Evolutionary conservation across 2,329 filamentous ascomycete genomes (phyloP), one percentile per base, ranked within the genome.

Genomic region (Dothideomycetes sp.): DNA sequence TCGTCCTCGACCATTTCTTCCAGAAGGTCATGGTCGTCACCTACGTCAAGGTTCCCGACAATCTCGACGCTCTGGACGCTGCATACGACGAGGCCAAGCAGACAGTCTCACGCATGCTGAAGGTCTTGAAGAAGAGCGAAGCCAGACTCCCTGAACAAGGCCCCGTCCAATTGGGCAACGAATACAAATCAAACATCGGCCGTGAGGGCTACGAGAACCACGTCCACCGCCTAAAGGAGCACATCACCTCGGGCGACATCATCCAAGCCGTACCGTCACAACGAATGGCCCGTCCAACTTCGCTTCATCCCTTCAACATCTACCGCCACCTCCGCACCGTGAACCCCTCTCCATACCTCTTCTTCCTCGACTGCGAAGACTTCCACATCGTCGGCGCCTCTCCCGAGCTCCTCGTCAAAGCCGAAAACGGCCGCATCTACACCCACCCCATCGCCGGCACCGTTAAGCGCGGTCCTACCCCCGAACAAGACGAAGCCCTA

Each of bases 401-500:
- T 44, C 91, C 91, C 1, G 91, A 98, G 65, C 76, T 96, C 46
- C 77, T 98, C 32, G 89, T 94, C 55, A 95, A 95, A 66, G 80
- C 83, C 49, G 87, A 94, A 57, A 74, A 73, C 27, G 85, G 87
- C 18, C 76, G 85, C 39, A 83, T 98, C 58, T 86, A 96, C 57
- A 96, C 88, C 17, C 91, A 98, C 62, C 89, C 91, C 6, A 98
- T 98, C 58, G 91, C 91, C 10, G 91, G 91, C 41, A 98, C 91
- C 0, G 87, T 96, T 42, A 87, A 84, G 64, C 78, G 91, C 52
- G 88, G 89, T 46, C 77, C 76, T 54, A 85, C 81, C 1, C 67
- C 78, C 3, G 82, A 85, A 56, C 85, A 95, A 56, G 91, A 98
- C 58, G 78, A 82, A 50, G 69, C 67, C 12, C 76, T 95, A 18